These are phyloP conservation scores for Lactarius psammicola DNA, from an alignment of 768 basidiomycete genomes.

Conservation along the genomic window DNA sequence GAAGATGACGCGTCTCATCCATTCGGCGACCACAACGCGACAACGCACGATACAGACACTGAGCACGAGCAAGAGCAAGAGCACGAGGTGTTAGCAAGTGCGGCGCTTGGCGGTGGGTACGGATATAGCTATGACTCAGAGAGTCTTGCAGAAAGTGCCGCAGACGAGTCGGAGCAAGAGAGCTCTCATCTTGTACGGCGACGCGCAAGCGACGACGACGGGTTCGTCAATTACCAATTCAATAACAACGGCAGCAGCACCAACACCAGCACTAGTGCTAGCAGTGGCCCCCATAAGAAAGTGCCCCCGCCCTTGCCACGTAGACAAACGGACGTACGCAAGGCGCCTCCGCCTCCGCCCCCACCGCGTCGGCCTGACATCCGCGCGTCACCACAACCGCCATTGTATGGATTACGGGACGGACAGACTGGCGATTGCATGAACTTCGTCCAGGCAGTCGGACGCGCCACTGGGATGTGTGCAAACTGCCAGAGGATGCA, in stretches of 20 bases:
- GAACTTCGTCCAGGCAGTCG: conserved; percentile 62
- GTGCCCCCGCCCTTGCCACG: conserved; percentile 30
- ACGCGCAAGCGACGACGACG: conserved; percentile 28
- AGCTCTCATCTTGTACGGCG: conserved; percentile 37
- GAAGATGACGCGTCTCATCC: conserved; percentile 50
- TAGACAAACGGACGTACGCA: conserved; percentile 31
- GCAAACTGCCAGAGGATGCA: conserved; percentile 63
- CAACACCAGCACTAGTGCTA: conserved; percentile 18
- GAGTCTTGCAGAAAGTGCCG: conserved; percentile 44
- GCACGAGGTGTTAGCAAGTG: conserved; percentile 20
- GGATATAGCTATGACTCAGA: conserved; percentile 38
- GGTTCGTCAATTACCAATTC: conserved; percentile 7
- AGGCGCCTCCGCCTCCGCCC: conserved; percentile 35
- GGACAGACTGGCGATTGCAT: conserved; percentile 47
- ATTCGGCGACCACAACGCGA: conserved; percentile 45
- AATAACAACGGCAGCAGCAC: not conserved
- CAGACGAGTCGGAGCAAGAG: conserved; percentile 42
- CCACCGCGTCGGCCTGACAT: conserved; percentile 34
- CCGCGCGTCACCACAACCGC: conserved; percentile 19
- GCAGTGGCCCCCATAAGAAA: conserved; percentile 13
- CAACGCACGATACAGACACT: conserved; percentile 34
- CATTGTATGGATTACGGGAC: conserved; percentile 32
- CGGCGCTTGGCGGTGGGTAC: conserved; percentile 47
- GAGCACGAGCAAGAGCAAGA: conserved; percentile 2
- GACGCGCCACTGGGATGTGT: conserved; percentile 63